Percentiles rank a stretch among this genome's conserved stretches.
phyloP scores from a whole-genome alignment of 2,329 filamentous ascomycete genomes.

The Tothia fuscella region DNA sequence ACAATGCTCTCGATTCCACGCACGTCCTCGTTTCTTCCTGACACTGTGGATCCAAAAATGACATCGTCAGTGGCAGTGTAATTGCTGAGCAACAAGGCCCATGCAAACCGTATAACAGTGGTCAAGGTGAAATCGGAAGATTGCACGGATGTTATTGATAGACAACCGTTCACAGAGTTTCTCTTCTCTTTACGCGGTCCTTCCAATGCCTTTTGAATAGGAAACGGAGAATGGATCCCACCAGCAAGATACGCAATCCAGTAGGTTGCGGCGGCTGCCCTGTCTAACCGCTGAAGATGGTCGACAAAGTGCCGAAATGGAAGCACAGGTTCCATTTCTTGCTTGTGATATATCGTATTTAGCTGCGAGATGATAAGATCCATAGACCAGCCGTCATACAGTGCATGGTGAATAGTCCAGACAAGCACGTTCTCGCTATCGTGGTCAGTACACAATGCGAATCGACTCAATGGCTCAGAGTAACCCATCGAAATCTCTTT shows the following conservation, averaged over 20 bases:
- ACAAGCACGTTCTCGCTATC: too few species aligned
- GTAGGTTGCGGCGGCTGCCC: not conserved
- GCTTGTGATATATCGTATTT: conserved; percentile 18
- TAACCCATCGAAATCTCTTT: too few species aligned
- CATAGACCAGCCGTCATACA: conserved; percentile 88
- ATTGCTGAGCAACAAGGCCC: conserved; percentile 52
- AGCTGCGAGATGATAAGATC: conserved; percentile 63
- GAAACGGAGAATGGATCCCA: not conserved
- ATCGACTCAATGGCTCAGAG: not conserved
- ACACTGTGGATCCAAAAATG: conserved; percentile 66
- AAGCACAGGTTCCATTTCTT: not conserved
- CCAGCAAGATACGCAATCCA: not conserved
- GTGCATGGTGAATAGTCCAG: conserved; percentile 59
- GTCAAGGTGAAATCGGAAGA: conserved; percentile 35
- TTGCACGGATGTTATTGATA: too few species aligned
- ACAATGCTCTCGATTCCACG: conserved; percentile 58
- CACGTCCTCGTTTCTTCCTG: conserved; percentile 63
- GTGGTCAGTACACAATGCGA: too few species aligned
- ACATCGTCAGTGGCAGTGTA: conserved; percentile 56
- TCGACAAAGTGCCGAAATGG: not conserved
- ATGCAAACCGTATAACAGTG: conserved; percentile 52
- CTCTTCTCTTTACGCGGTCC: too few species aligned
- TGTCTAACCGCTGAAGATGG: not conserved
- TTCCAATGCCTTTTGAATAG: too few species aligned
- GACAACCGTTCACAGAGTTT: too few species aligned